A percentile compares a stretch with the other conserved stretches of the same genome.
These are phyloP conservation scores for Neonectria faginata DNA, from an alignment of 2,329 filamentous ascomycete species.

Conservation along the genomic window DNA sequence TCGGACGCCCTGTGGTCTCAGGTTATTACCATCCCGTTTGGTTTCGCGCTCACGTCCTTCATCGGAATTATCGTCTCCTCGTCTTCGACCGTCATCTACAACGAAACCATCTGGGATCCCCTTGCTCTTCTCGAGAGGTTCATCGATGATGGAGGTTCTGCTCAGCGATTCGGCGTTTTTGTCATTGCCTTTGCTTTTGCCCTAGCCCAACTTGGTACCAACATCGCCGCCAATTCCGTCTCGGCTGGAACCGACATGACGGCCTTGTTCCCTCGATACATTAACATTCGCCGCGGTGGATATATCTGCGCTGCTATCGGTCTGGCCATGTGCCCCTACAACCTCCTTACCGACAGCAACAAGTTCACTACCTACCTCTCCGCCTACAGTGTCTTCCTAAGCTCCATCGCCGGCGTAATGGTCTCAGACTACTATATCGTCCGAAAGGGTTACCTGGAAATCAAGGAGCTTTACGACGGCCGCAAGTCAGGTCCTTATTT, in stretches of 20 bases:
- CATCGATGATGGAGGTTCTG: slow-evolving; percentile 75
- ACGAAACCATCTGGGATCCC: slow-evolving; percentile 78
- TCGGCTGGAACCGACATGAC: slow-evolving; percentile 87
- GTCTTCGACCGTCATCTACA: slow-evolving; percentile 75
- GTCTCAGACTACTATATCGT: slow-evolving; percentile 89
- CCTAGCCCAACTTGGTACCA: slow-evolving; percentile 85
- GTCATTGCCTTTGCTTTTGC: slow-evolving; percentile 77
- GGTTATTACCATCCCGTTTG: slow-evolving; percentile 76
- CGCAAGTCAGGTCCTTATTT: slow-evolving; percentile 77
- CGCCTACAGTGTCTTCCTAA: slow-evolving; percentile 94
- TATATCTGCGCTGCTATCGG: slow-evolving; percentile 86
- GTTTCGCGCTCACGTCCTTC: slow-evolving; percentile 84
- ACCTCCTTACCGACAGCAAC: slow-evolving; percentile 79
- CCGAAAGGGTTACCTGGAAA: slow-evolving; percentile 82
- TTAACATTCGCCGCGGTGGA: slow-evolving; percentile 87
- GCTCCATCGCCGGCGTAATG: slow-evolving; percentile 92
- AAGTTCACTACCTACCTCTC: slow-evolving; percentile 93
- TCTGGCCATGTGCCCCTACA: slow-evolving; percentile 88
- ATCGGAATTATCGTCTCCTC: slow-evolving; percentile 85
- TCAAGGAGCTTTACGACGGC: slow-evolving; percentile 83
- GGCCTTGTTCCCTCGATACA: slow-evolving; percentile 80
- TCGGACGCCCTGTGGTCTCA: slow-evolving; percentile 84
- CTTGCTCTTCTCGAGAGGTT: slow-evolving; percentile 75
- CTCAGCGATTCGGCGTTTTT: slow-evolving; percentile 80
- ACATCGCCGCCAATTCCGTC: slow-evolving; percentile 88